Evolutionary conservation across 1,284 basidiomycete genomes (phyloP), one percentile per base, ranked within the genome.

Genomic region (Cerrena zonata): DNA sequence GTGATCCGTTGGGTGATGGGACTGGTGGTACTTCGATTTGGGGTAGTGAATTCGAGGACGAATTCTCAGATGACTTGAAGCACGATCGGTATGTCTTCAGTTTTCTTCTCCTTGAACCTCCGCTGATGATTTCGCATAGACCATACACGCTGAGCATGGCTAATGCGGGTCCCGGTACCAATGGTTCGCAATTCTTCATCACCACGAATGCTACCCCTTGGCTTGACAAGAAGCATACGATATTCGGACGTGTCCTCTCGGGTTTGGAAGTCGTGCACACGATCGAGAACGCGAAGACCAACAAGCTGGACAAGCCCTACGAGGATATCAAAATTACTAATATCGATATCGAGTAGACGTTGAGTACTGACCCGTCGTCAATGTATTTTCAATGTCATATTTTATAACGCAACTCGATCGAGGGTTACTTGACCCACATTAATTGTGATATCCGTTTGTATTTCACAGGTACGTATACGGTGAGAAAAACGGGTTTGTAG

Each of bases 91-190:
- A 58, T 11, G 78, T 66, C 21, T 27, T 21, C n/a, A 21, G 3
- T 42, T 39, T 25, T 21, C 19, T 51, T 51, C 10, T 48, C 40
- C 50, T 40, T 26, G n/a, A n/a, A n/a, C n/a, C n/a, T n/a, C 37
- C 47, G 26, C 25, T 40, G 26, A 12, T 2, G 47, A 57, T 22
- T 22, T 23, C 34, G 46, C 59, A 5, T 52, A 90, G 89, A 52
- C 94, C 95, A 0, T 98, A 97, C 65, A 96, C 91, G n/a, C 77
- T 99, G 45, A 94, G 91, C 63, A 98, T 98, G 94, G 96, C 96
- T n/a, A 99, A 99, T 59, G 90, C 92, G 2, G 95, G 96, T 1
- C 86, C 92, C 1, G 77, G 77, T 49, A 99, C 96, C 37, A 99
- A 99, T 65, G 96, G 88, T 2, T 91, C 88, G 2, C 95, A 99